A percentile compares a stretch with the other conserved stretches of the same genome.
These are phyloP conservation scores for Brassica hybrid DNA, from an alignment of 441 rosid genomes.

Conservation along the genomic window DNA sequence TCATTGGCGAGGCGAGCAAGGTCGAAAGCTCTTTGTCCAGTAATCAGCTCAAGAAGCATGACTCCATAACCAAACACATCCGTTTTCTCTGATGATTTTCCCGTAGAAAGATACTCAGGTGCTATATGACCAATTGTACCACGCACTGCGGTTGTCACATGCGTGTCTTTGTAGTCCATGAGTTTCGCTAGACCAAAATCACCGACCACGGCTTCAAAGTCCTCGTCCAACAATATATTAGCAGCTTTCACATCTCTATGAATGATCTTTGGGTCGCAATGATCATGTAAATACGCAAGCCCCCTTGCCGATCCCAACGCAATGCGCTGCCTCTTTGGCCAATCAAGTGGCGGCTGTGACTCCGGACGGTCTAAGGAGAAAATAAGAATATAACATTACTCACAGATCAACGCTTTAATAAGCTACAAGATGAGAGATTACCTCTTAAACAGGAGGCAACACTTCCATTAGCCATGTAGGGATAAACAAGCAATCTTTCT, in stretches of 20 bases:
- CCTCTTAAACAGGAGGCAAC: constrained; percentile 95
- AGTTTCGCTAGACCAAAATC: constrained; percentile 81
- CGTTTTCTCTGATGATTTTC: constrained; percentile 77
- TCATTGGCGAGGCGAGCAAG: constrained; percentile 90
- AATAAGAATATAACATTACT: constrained; percentile 22
- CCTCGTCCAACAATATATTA: constrained; percentile 75
- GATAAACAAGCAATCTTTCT: constrained; percentile 90
- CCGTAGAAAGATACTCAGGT: constrained; percentile 81
- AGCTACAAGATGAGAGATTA: constrained; percentile 34
- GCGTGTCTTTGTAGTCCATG: constrained; percentile 82
- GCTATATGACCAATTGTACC: constrained; percentile 83
- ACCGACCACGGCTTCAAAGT: constrained; percentile 81
- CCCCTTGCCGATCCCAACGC: constrained; percentile 79
- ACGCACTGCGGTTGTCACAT: constrained; percentile 78
- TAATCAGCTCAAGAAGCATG: constrained; percentile 89
- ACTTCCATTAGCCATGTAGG: constrained; percentile 95
- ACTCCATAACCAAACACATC: constrained; percentile 88
- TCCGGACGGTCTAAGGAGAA: constrained; percentile 57
- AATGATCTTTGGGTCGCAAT: constrained; percentile 77
- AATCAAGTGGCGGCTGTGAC: constrained; percentile 58
- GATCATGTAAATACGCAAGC: constrained; percentile 77
- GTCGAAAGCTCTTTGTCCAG: constrained; percentile 87
- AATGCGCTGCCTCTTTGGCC: constrained; percentile 63
- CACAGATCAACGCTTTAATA: constrained; percentile 19
- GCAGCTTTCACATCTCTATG: constrained; percentile 88